Evolutionary conservation across 1,284 basidiomycete species (phyloP), one percentile per base, ranked within the genome.

Genomic region (Sanghuangporus weigelae): DNA sequence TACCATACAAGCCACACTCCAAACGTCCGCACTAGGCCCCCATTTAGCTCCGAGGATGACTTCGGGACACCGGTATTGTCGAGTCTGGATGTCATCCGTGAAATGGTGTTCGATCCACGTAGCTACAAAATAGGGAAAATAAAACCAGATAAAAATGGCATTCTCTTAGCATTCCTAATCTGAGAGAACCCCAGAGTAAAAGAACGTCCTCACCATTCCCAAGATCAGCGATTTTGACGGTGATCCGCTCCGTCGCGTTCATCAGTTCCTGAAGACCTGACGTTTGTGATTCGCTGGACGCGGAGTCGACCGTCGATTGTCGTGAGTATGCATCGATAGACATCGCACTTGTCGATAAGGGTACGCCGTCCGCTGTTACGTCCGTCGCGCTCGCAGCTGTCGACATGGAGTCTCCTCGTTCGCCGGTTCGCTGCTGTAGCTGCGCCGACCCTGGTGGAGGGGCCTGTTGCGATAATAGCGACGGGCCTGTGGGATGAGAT

Each of bases 191-290:
- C 16, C 36, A 39, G 57, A 46, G 26, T 42, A 21, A 36, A 53
- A 54, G 3, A 64, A 57, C 57, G 49, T 48, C 73, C 84, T 48
- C 66, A 89, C 89, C 92, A 74, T 98, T 97, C 21, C 95, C 96
- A 61, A 99, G 77, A 81, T 99, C 97, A 39, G 96, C 96, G 73
- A 99, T 98, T 82, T 99, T 98, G 67, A 99, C 97, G 3, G 96
- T 98, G 68, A 99, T 97, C 72, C 89, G 87, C 75, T 98, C 95
- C 1, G 62, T 58, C 23, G 44, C 35, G 39, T 62, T 58, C 54
- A 67, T 60, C n/a, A 71, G 68, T 58, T 77, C 76, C 7, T 71
- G 61, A 12, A 67, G n/a, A 19, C 70, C 71, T 11, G 61, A 55
- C 36, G 48, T 46, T 19, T 42, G 36, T 8, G 72, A 68, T 35